A percentile compares a stretch with the other conserved stretches of the same genome.
These are phyloP conservation scores for Calycina herbarum DNA, from an alignment of 2,329 filamentous ascomycete genomes.

Conservation along the genomic window DNA sequence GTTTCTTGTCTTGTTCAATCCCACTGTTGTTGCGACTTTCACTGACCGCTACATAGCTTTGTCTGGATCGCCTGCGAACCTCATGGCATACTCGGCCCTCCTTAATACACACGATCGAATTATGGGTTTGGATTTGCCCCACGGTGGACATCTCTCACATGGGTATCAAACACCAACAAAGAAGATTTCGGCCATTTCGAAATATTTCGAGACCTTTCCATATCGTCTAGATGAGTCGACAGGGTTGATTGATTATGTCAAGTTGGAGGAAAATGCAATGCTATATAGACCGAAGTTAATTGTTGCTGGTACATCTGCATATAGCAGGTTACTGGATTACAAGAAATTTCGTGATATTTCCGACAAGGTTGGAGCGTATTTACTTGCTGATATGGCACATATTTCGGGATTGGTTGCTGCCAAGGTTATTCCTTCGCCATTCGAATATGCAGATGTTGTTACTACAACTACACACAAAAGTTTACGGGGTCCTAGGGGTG, in stretches of 20 bases:
- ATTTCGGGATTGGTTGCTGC: constrained; percentile 93
- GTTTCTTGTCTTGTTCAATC: constrained; percentile 31
- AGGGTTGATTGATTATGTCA: constrained; percentile 92
- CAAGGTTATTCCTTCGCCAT: constrained; percentile 87
- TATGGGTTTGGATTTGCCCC: constrained; percentile 95
- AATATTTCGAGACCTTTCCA: constrained; percentile 97
- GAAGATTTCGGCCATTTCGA: constrained; percentile 97
- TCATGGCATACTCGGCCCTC: constrained; percentile 88
- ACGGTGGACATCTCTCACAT: constrained; percentile 93
- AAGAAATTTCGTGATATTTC: constrained; percentile 86
- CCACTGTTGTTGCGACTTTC: neutral
- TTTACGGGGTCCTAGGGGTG: constrained; percentile 88
- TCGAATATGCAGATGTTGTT: constrained; percentile 87
- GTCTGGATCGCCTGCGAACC: constrained; percentile 65
- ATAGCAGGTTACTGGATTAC: constrained; percentile 96
- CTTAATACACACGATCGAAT: constrained; percentile 91
- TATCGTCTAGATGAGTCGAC: constrained; percentile 90
- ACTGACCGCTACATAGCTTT: constrained; percentile 27
- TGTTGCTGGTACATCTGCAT: constrained; percentile 91
- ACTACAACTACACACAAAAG: constrained; percentile 99
- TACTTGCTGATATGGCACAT: constrained; percentile 95
- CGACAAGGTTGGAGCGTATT: constrained; percentile 88
- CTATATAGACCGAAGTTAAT: constrained; percentile 95
- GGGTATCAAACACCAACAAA: constrained; percentile 94
- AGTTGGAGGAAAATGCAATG: constrained; percentile 81